These are phyloP conservation scores for Paraphaeosphaeria minitans DNA, from an alignment of 2,329 filamentous ascomycete species.

Conservation along the genomic window DNA sequence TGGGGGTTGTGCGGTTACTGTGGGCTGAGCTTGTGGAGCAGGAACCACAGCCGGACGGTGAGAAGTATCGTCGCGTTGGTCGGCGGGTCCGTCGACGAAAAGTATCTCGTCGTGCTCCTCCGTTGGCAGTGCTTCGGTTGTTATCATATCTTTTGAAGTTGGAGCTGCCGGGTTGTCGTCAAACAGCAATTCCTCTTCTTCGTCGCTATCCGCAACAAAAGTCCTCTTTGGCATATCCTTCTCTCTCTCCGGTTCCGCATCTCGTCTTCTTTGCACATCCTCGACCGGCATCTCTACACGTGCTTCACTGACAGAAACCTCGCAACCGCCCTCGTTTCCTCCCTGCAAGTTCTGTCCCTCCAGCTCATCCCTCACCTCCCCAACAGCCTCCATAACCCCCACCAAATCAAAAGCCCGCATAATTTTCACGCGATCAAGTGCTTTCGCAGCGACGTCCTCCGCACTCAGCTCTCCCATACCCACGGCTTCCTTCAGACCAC, in stretches of 20 bases:
- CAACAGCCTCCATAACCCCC: conserved; percentile 54
- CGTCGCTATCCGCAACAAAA: conserved; percentile 42
- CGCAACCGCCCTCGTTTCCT: conserved; percentile 3
- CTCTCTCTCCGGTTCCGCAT: conserved; percentile 24
- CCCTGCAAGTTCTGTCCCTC: conserved; percentile 28
- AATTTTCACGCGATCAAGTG: conserved; percentile 54
- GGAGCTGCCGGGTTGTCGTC: conserved; percentile 19
- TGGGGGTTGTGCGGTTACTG: background rate
- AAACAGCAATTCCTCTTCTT: conserved; percentile 49
- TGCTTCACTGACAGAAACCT: conserved; percentile 5
- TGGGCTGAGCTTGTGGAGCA: background rate
- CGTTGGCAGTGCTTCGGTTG: conserved; percentile 43
- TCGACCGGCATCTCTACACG: conserved; percentile 20
- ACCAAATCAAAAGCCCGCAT: conserved; percentile 58
- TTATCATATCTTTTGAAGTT: conserved; percentile 32
- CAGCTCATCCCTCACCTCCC: conserved; percentile 50
- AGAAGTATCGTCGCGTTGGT: background rate
- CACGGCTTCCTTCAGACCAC: background rate
- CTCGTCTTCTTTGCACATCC: conserved; percentile 6
- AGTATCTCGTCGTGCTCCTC: conserved; percentile 51
- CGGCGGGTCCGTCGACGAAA: conserved; percentile 20
- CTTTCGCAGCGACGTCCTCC: conserved; percentile 39
- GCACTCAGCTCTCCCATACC: background rate
- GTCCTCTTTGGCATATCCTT: conserved; percentile 31
- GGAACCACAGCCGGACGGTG: background rate